Percentiles rank a stretch among this genome's conserved stretches.
phyloP scores from a whole-genome alignment of 2,329 filamentous ascomycete species.

The Scolecobasidium constrictum region DNA sequence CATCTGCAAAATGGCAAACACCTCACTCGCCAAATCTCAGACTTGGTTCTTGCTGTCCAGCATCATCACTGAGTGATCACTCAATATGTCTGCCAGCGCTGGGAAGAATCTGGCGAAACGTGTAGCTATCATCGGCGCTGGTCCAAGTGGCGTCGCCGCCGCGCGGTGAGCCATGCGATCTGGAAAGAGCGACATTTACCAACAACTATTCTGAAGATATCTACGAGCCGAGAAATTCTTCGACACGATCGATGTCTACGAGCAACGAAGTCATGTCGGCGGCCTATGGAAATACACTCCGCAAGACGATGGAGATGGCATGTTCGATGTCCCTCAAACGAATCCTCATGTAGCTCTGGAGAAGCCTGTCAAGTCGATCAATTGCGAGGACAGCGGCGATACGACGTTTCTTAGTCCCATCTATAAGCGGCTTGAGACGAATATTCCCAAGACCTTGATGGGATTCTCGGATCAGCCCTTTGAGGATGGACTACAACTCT shows the following conservation, averaged over 20 bases:
- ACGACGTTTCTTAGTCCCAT: constrained; percentile 70
- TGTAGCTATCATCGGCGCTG: constrained; percentile 74
- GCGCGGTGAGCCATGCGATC: constrained; percentile 45
- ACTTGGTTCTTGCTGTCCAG: not conserved
- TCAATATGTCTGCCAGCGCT: no score
- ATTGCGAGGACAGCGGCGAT: constrained; percentile 17
- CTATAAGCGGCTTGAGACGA: constrained; percentile 75
- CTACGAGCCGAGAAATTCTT: constrained; percentile 62
- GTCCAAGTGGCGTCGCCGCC: constrained; percentile 65
- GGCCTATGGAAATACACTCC: constrained; percentile 78
- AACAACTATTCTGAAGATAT: constrained; percentile 38
- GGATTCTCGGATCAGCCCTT: constrained; percentile 62
- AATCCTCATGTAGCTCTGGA: constrained; percentile 50
- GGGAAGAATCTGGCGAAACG: constrained; percentile 37
- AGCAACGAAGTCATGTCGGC: constrained; percentile 66
- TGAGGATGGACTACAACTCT: constrained; percentile 53
- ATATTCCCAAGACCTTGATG: constrained; percentile 78
- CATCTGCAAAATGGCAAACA: no score
- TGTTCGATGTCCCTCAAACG: constrained; percentile 54
- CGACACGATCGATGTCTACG: constrained; percentile 62
- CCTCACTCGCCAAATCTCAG: no score
- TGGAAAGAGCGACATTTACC: not conserved
- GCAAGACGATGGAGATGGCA: constrained; percentile 33
- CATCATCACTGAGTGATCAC: no score
- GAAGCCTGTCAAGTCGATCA: constrained; percentile 36